A percentile compares a stretch with the other conserved stretches of the same genome.
These are phyloP conservation scores for Phlegmacium glaucopus DNA, from an alignment of 768 basidiomycete species.

Conservation along the genomic window DNA sequence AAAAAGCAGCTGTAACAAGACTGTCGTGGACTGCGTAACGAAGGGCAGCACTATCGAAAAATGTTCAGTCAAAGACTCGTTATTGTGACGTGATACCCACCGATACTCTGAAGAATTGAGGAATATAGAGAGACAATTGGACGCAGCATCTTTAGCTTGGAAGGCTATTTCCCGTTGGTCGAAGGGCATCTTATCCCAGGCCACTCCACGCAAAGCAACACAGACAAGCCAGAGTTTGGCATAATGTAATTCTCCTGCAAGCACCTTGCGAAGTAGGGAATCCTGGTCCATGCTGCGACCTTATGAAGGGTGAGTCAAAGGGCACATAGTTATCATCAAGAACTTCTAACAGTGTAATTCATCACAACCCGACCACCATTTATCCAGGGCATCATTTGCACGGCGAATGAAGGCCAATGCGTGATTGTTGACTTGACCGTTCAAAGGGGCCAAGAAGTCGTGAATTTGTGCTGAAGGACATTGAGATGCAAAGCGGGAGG, in stretches of 20 bases:
- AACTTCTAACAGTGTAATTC: conserved; percentile 72
- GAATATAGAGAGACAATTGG: conserved; percentile 81
- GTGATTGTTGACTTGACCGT: conserved; percentile 82
- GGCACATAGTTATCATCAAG: not conserved
- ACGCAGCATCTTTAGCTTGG: conserved; percentile 91
- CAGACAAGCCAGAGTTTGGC: conserved; percentile 95
- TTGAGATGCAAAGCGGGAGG: conserved; percentile 1
- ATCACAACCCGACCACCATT: conserved; percentile 90
- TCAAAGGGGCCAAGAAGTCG: conserved; percentile 81
- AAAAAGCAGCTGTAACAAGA: conserved; percentile 88
- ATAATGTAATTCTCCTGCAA: conserved; percentile 86
- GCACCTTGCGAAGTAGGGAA: conserved; percentile 79
- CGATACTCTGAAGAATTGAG: conserved; percentile 77
- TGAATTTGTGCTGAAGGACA: conserved; percentile 77
- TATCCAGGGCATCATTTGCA: conserved; percentile 81
- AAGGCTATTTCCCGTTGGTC: conserved; percentile 94
- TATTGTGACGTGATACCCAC: conserved; percentile 33
- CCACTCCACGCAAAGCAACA: conserved; percentile 84
- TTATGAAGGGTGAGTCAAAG: conserved; percentile 23
- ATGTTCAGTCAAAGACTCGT: conserved; percentile 3
- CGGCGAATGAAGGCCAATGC: conserved; percentile 86
- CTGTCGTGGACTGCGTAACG: conserved; percentile 92
- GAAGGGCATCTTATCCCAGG: conserved; percentile 96
- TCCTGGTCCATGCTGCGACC: conserved; percentile 83
- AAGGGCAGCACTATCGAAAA: conserved; percentile 64